Base-by-base conservation (phyloP, 225 moss, liverwort and hornwort genomes). In the Bryum argenteum region DNA sequence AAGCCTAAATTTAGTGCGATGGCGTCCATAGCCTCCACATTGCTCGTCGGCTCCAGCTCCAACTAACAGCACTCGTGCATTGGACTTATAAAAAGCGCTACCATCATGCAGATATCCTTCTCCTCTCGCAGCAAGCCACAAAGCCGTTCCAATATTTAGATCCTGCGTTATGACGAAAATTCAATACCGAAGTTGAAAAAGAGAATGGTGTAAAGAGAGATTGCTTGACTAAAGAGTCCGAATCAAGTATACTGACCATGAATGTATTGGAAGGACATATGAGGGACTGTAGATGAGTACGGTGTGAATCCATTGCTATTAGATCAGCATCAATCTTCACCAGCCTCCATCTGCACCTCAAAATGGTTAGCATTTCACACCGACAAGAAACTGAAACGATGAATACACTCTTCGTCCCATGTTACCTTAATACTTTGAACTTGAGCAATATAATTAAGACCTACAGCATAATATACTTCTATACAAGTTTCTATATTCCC, bases 1-100 rank as follows among this genome's bases (percentile, higher is more conserved):
- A 33, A 87, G 81, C 75, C 85, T 89, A 69, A 84, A 94, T 77
- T 92, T 89, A 22, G 94, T 98, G 77, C 94, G 98, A 65, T 98
- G 92, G 21, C 94, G 88, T 73, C 98, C 94, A 79, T 98, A 98
- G 65, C 98, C 98, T 75, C 94, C 98, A 77, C 98, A 98, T 69
- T 98, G 98, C 87, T 98, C 98, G 62, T 98, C 98, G 66, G 98
- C 98, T 72, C 98, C 98, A 75, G 94, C 86, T 57, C 98, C 98
- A 71, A 98, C 92, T 52, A 98, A 74, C 75, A 98, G 62, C 38
- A 98, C 94, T 66, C 81, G 88, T 44, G 98, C 91, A 55, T 73
- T 81, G 39, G 98, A 94, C 44, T 40, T 78, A 33, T 84, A 91
- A 58, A 56, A 28, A 55, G 61, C 26, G 61, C 64, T 73, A 59